Evolutionary conservation across 1,284 basidiomycete species (phyloP).

Genomic region (Sanghuangporus sanghuang): DNA sequence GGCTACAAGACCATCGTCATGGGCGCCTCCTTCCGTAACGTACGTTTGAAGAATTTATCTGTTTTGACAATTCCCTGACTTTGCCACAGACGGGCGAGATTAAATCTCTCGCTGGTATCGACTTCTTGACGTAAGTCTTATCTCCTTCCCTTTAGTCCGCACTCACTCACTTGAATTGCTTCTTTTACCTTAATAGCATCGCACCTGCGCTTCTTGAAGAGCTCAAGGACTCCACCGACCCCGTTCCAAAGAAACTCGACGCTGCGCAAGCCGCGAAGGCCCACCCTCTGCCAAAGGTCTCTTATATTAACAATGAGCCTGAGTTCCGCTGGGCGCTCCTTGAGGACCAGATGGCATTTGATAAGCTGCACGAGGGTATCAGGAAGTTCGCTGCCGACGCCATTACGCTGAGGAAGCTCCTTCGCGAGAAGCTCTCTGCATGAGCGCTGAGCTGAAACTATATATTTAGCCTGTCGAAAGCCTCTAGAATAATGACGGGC

Average conservation of each 20-base stretch:
- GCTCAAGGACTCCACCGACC: slow-evolving; percentile 76
- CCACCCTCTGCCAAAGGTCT: slow-evolving; percentile 73
- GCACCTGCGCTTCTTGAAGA: slow-evolving; percentile 88
- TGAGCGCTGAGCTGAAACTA: slow-evolving; percentile 25
- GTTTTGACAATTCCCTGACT: slow-evolving; percentile 12
- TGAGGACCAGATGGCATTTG: slow-evolving; percentile 91
- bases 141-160: not conserved
- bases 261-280: slow-evolving; percentile 54
- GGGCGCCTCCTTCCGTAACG: slow-evolving; percentile 99
- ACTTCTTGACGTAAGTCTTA: slow-evolving; percentile 74
- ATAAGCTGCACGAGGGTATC: slow-evolving; percentile 97
- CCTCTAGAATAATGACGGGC: too few relatives aligned
- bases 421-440: slow-evolving; percentile 74
- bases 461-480: not conserved
- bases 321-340: slow-evolving; percentile 94
- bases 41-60: slow-evolving; percentile 31
- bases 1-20: slow-evolving; percentile 99
- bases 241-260: slow-evolving; percentile 84
- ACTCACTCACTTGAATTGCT: not conserved
- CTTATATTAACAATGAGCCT: slow-evolving; percentile 89
- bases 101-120: slow-evolving; percentile 90
- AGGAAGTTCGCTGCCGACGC: slow-evolving; percentile 96
- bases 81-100: slow-evolving; percentile 77
- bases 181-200: slow-evolving; percentile 38
- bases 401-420: slow-evolving; percentile 78